These are phyloP conservation scores for Ceratobasidium sp. DNA, from an alignment of 1,284 basidiomycete genomes.

Conservation along the genomic window DNA sequence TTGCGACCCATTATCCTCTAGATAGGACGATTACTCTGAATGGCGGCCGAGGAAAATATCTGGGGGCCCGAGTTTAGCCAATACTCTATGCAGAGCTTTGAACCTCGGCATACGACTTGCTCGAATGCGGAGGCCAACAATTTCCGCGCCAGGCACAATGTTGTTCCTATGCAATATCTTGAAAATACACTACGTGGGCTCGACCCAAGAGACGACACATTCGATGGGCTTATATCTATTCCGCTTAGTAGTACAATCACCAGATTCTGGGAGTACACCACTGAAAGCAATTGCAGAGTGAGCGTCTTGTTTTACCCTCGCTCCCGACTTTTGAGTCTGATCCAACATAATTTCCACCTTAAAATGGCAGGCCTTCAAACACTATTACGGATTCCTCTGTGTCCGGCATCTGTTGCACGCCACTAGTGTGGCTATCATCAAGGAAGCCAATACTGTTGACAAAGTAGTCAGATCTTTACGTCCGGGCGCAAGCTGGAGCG, in stretches of 20 bases:
- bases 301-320: neutral
- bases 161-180: neutral
- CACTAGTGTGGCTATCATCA: neutral
- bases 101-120: neutral
- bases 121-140: neutral
- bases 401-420: neutral
- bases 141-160: neutral
- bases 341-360: neutral
- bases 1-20: neutral
- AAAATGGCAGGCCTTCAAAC: neutral
- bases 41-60: neutral
- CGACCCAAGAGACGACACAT: neutral
- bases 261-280: neutral
- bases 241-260: neutral
- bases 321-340: neutral
- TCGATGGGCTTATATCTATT: neutral
- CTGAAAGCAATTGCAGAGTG: neutral
- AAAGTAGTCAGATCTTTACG: neutral
- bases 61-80: neutral
- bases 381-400: constrained; percentile 9
- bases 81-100: neutral
- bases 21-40: neutral
- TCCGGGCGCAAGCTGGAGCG: neutral
- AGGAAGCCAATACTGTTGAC: neutral
- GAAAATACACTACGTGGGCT: neutral